Percentiles rank a stretch among this genome's conserved stretches.
phyloP scores from a whole-genome alignment of 169 alveolate genomes.

The Plasmodium adleri region DNA sequence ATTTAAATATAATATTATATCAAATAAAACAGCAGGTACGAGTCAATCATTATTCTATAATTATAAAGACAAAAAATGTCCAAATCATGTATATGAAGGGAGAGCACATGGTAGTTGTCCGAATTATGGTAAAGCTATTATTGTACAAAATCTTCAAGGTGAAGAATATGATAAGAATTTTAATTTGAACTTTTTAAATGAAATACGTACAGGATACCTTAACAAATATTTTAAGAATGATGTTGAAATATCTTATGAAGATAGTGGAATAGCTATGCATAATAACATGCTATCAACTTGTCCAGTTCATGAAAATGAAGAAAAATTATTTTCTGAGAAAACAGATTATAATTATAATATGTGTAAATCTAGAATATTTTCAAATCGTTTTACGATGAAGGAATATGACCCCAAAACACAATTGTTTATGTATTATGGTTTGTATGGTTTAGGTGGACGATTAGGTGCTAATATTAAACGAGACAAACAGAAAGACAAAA shows the following conservation, averaged over 20 bases:
- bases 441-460: constrained; percentile 68
- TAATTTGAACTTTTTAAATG: constrained; percentile 56
- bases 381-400: constrained; percentile 7
- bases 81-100: constrained; percentile 66
- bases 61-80: constrained; percentile 29
- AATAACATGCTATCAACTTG: constrained; percentile 19
- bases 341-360: constrained; percentile 57
- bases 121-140: constrained; percentile 64
- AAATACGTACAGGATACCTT: constrained; percentile 59
- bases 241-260: constrained; percentile 48
- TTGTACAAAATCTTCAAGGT: constrained; percentile 19
- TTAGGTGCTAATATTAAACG: constrained; percentile 28
- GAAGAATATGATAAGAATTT: not conserved
- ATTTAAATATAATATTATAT: constrained; percentile 41
- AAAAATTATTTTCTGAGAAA: constrained; percentile 9
- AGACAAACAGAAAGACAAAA: not conserved
- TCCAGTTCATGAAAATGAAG: constrained; percentile 13
- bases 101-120: constrained; percentile 78
- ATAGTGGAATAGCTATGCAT: constrained; percentile 75
- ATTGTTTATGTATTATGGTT: constrained; percentile 33
- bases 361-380: constrained; percentile 31
- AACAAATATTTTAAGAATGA: not conserved
- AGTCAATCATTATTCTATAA: constrained; percentile 43
- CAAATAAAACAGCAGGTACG: constrained; percentile 35
- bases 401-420: not conserved